Evolutionary conservation across 495 filamentous ascomycete genomes (phyloP).

Genomic region (Apodospora peruviana): DNA sequence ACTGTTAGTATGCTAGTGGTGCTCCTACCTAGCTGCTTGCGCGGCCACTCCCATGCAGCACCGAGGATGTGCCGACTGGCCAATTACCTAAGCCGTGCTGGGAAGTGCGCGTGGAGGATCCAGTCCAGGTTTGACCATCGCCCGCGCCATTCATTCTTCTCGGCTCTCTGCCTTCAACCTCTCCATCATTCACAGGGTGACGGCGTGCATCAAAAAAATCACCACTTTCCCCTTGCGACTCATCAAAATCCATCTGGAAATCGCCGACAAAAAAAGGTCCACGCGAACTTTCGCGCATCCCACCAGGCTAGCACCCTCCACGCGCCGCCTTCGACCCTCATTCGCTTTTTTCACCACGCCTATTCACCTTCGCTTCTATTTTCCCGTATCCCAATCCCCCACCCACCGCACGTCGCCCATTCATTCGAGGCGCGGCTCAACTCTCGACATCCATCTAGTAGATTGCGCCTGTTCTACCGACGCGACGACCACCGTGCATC

Average conservation of each 20-base stretch:
- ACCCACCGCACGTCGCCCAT: conserved; percentile 7
- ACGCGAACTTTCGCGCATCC: conserved; percentile 34
- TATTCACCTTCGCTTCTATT: conserved; percentile 17
- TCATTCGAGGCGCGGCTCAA: conserved; percentile 20
- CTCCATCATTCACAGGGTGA: conserved; percentile 48
- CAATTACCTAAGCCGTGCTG: conserved; percentile 23
- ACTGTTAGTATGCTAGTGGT: no score
- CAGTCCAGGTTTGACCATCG: conserved; percentile 37
- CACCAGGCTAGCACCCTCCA: conserved; percentile 20
- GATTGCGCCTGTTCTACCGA: conserved; percentile 19
- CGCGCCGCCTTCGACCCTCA: conserved; percentile 18
- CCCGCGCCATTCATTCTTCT: conserved; percentile 38
- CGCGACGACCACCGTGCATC: conserved; percentile 21
- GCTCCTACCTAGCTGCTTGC: background rate
- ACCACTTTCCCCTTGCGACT: conserved; percentile 44
- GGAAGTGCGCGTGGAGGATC: conserved; percentile 16
- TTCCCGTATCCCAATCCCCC: conserved; percentile 10
- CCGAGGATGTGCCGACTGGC: conserved; percentile 11
- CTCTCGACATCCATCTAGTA: conserved; percentile 12
- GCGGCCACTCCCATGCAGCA: background rate
- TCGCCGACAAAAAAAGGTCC: conserved; percentile 34
- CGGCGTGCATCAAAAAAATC: conserved; percentile 51
- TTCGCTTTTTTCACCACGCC: conserved; percentile 28
- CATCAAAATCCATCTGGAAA: conserved; percentile 45
- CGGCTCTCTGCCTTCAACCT: conserved; percentile 44